phyloP scores from a whole-genome alignment of 2,329 filamentous ascomycete genomes.

The Capronia americana region DNA sequence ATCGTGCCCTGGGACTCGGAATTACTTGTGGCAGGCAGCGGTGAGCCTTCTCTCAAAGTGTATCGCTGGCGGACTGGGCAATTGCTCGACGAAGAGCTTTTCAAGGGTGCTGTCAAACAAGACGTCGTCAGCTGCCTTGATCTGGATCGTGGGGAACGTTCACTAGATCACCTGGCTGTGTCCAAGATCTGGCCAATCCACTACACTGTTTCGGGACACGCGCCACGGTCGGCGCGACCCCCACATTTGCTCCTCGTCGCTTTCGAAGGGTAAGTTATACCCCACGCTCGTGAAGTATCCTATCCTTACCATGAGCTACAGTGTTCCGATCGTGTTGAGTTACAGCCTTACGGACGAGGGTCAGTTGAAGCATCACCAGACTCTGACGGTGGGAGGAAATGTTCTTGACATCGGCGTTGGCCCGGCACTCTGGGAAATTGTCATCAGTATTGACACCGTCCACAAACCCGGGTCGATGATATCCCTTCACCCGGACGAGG shows the following conservation, averaged over 20 bases:
- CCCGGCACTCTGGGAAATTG: conserved; percentile 43
- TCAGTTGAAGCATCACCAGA: conserved; percentile 57
- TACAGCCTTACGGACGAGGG: conserved; percentile 60
- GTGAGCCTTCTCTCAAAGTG: conserved; percentile 76
- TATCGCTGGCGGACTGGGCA: conserved; percentile 77
- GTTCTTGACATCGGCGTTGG: conserved; percentile 63
- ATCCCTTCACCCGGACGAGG: conserved; percentile 20
- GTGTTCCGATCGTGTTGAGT: not conserved
- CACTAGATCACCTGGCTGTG: conserved; percentile 46
- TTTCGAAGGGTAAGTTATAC: conserved; percentile 63
- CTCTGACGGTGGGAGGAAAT: conserved; percentile 67
- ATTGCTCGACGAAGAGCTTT: conserved; percentile 61
- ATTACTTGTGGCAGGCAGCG: conserved; percentile 83
- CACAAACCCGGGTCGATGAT: conserved; percentile 55
- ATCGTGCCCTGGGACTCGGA: conserved; percentile 63
- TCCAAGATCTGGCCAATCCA: conserved; percentile 43
- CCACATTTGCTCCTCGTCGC: conserved; percentile 52
- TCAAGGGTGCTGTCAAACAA: conserved; percentile 47
- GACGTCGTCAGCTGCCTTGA: conserved; percentile 28
- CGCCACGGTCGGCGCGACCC: conserved; percentile 24
- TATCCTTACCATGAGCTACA: not conserved
- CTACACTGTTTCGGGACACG: conserved; percentile 26
- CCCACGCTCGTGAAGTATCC: not conserved
- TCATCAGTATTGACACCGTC: conserved; percentile 61
- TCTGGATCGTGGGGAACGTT: conserved; percentile 28